phyloP scores from a whole-genome alignment of 164 flowering plant genomes.

The Vitis riparia region DNA sequence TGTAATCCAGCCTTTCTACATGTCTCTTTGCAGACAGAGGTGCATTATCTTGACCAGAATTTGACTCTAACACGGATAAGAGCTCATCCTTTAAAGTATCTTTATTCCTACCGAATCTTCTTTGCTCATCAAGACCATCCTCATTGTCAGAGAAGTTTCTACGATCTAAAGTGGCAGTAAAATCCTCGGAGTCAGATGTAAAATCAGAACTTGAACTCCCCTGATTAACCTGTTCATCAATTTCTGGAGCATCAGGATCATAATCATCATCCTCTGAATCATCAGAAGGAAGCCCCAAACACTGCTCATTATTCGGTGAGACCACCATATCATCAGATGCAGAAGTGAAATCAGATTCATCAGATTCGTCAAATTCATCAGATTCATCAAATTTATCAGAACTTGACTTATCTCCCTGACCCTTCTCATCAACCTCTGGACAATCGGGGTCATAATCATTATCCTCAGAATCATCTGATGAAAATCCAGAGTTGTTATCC shows the following conservation, averaged over 20 bases:
- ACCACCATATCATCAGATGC: too few species aligned
- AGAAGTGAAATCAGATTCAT: too few species aligned
- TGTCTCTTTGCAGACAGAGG: slow-evolving; percentile 49
- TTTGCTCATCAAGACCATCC: slow-evolving; percentile 18
- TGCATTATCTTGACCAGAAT: slow-evolving; percentile 24
- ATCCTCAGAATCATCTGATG: slow-evolving; percentile 95
- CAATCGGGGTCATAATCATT: slow-evolving; percentile 77
- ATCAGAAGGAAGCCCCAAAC: slow-evolving; percentile 65
- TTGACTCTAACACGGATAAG: slow-evolving; percentile 32
- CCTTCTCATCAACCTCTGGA: slow-evolving; percentile 33
- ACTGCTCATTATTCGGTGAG: slow-evolving; percentile 8
- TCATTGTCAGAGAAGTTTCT: slow-evolving; percentile 16
- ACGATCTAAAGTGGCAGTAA: slow-evolving; percentile 35
- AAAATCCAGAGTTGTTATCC: slow-evolving; percentile 49
- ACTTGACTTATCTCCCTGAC: slow-evolving; percentile 47
- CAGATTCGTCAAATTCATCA: slow-evolving; percentile 34
- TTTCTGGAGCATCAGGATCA: slow-evolving; percentile 58
- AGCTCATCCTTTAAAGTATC: slow-evolving; percentile 37
- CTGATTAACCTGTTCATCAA: slow-evolving; percentile 32
- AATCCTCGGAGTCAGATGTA: slow-evolving; percentile 76
- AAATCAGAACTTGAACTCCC: slow-evolving; percentile 81
- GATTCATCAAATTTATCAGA: slow-evolving; percentile 73
- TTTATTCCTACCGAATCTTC: slow-evolving; percentile 11
- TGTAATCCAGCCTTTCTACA: slow-evolving; percentile 77
- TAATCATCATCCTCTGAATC: slow-evolving; percentile 86